phyloP scores from a whole-genome alignment of 2,329 filamentous ascomycete genomes.

The Colletotrichum lupini region DNA sequence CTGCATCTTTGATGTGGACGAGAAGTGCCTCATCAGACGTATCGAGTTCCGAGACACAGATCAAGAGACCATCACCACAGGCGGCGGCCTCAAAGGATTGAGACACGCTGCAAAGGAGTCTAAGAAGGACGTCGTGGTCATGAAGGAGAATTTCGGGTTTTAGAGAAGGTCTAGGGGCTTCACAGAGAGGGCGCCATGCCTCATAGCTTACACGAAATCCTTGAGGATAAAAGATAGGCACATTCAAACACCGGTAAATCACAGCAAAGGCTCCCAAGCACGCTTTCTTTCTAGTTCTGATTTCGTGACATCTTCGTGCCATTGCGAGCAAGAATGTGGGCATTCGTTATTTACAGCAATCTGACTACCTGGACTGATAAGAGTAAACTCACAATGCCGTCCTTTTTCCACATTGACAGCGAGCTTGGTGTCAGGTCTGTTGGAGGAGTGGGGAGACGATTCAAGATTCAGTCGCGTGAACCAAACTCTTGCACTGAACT shows the following conservation, averaged over 20 bases:
- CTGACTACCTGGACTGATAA: too few relatives aligned
- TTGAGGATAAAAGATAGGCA: background rate
- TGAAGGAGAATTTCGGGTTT: background rate
- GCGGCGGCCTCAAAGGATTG: background rate
- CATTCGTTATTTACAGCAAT: too few relatives aligned
- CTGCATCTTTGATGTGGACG: background rate
- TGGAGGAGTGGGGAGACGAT: too few relatives aligned
- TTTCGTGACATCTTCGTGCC: too few relatives aligned
- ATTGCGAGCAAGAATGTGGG: too few relatives aligned
- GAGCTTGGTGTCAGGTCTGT: too few relatives aligned
- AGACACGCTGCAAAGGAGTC: background rate
- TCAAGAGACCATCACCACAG: background rate
- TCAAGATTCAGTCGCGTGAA: too few relatives aligned
- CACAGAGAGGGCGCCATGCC: background rate
- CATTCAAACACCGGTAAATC: fast-evolving
- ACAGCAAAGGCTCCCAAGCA: background rate
- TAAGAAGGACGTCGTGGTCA: background rate
- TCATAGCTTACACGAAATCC: background rate
- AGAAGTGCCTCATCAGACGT: background rate
- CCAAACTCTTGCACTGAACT: too few relatives aligned
- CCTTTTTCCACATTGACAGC: too few relatives aligned
- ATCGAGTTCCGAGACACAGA: background rate
- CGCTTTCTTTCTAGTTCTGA: background rate
- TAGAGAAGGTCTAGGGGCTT: background rate
- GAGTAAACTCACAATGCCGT: too few relatives aligned